A percentile compares a stretch with the other conserved stretches of the same genome.
These are phyloP conservation scores for Gymnopilus junonius DNA, from an alignment of 768 basidiomycete genomes.

Conservation along the genomic window DNA sequence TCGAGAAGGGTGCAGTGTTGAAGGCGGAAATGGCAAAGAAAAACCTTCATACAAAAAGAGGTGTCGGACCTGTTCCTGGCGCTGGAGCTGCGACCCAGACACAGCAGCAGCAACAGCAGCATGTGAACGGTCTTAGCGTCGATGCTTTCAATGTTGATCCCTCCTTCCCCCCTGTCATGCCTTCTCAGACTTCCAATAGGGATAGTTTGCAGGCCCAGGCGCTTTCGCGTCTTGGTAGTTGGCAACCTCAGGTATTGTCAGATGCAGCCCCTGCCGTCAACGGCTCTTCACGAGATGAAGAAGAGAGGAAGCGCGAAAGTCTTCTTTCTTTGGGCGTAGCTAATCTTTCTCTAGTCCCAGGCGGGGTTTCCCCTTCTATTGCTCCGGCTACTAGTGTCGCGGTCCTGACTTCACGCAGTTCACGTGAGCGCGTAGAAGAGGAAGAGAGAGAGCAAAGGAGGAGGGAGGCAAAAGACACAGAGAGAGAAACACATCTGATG, in stretches of 20 bases:
- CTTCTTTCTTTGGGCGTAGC: constrained; percentile 6
- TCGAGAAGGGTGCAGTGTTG: constrained; percentile 88
- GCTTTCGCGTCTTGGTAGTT: constrained; percentile 5
- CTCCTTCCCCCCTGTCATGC: neutral
- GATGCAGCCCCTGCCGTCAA: neutral
- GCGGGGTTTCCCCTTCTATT: neutral
- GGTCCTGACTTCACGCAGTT: neutral
- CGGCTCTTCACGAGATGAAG: constrained; percentile 15
- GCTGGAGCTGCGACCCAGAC: constrained; percentile 17
- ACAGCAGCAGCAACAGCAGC: constrained; percentile 10
- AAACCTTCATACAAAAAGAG: constrained; percentile 95
- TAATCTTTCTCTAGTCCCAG: neutral
- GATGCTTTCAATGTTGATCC: constrained; percentile 22
- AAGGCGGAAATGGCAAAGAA: constrained; percentile 99
- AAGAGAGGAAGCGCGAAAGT: constrained; percentile 25
- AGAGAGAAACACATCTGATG: constrained; percentile 44
- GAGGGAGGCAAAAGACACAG: constrained; percentile 54
- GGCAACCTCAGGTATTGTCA: neutral
- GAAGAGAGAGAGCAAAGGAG: constrained; percentile 51
- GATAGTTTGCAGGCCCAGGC: constrained; percentile 10
- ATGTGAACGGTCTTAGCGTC: constrained; percentile 15
- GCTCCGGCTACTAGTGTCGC: neutral
- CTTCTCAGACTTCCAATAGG: constrained; percentile 6
- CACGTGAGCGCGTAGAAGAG: constrained; percentile 16
- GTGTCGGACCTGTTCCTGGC: constrained; percentile 69